Percentiles rank a stretch among this genome's conserved stretches.
Evolutionary conservation across 2,329 filamentous ascomycete species (phyloP).

Genomic region (Neoascochyta sp.): DNA sequence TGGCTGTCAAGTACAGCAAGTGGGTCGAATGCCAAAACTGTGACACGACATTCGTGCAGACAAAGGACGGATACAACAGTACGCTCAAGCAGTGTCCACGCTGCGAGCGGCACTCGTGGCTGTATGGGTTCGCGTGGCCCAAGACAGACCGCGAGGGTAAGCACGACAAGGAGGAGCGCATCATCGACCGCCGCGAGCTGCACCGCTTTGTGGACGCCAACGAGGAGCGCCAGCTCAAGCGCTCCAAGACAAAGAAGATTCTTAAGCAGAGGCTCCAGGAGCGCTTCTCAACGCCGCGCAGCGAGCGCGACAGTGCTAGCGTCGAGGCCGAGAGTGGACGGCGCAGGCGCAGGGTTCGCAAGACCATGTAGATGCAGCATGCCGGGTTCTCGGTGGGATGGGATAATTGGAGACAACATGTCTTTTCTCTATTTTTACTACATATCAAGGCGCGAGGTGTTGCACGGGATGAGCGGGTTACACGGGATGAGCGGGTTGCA

Average conservation of each 20-base stretch:
- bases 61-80: constrained; percentile 76
- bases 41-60: constrained; percentile 77
- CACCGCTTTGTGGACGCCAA: constrained; percentile 79
- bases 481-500: no score
- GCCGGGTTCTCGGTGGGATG: neutral
- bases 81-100: constrained; percentile 83
- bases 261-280: constrained; percentile 21
- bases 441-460: no score
- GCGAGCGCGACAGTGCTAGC: constrained; percentile 24
- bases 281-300: constrained; percentile 28
- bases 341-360: constrained; percentile 22
- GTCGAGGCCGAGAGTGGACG: constrained; percentile 20
- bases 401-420: no score
- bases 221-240: constrained; percentile 48
- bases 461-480: no score
- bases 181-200: constrained; percentile 81
- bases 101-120: constrained; percentile 90
- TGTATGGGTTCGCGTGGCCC: constrained; percentile 94
- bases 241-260: constrained; percentile 24
- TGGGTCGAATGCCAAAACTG: constrained; percentile 93
- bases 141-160: constrained; percentile 82
- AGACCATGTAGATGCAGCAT: constrained; percentile 31
- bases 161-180: constrained; percentile 62
- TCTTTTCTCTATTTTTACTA: neutral
- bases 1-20: constrained; percentile 69